Percentiles rank a stretch among this genome's conserved stretches.
These are phyloP conservation scores for Sarcomyxa edulis DNA, from an alignment of 768 basidiomycete species.

Conservation along the genomic window DNA sequence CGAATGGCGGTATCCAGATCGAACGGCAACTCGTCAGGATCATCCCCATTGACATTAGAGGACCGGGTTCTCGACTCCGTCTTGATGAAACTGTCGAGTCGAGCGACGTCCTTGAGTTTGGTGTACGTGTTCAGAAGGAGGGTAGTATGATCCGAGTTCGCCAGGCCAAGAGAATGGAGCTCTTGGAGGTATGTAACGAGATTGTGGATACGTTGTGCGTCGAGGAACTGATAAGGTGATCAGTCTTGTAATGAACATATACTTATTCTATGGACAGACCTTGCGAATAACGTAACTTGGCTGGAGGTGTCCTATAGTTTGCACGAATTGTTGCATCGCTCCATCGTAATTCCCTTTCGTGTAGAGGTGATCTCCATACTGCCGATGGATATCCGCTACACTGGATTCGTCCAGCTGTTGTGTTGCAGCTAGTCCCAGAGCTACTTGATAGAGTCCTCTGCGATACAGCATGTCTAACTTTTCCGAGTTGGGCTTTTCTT, in stretches of 20 bases:
- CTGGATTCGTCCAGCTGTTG: conserved; percentile 68
- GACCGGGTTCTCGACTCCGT: conserved; percentile 58
- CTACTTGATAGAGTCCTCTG: conserved; percentile 72
- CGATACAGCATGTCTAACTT: conserved; percentile 86
- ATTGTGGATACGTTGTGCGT: conserved; percentile 93
- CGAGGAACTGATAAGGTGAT: conserved; percentile 66
- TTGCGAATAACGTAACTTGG: conserved; percentile 97
- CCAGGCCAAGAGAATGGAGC: conserved; percentile 81
- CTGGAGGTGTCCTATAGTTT: conserved; percentile 84
- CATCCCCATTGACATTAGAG: conserved; percentile 27
- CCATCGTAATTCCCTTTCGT: conserved; percentile 88
- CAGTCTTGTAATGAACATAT: neutral
- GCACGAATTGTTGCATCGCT: conserved; percentile 87
- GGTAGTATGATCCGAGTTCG: conserved; percentile 95
- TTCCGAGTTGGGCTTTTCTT: conserved; percentile 76
- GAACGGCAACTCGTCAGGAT: conserved; percentile 77
- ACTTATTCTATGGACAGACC: conserved; percentile 41
- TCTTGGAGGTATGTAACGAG: conserved; percentile 96
- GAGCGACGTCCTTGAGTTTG: conserved; percentile 86
- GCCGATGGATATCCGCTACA: conserved; percentile 83
- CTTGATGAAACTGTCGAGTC: conserved; percentile 90
- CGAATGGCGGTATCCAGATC: conserved; percentile 96
- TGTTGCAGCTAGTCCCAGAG: conserved; percentile 77
- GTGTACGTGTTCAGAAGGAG: conserved; percentile 96
- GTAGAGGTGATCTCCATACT: conserved; percentile 91